These are phyloP conservation scores for Grosmannia huntii DNA, from an alignment of 2,329 filamentous ascomycete genomes.

Conservation along the genomic window DNA sequence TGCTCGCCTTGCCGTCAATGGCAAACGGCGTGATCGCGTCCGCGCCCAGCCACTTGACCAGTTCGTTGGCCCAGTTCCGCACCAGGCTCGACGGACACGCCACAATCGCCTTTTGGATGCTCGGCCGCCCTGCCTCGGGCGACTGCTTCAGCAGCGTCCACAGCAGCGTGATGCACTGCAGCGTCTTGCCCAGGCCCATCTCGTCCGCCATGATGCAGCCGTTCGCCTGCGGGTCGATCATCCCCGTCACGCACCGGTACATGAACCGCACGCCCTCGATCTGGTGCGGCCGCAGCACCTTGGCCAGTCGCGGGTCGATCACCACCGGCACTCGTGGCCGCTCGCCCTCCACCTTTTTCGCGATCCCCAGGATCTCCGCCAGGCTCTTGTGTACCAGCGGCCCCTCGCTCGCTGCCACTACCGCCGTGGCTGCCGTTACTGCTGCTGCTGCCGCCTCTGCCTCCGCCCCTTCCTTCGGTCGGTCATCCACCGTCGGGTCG, in stretches of 20 bases:
- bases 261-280: slow-evolving; percentile 97
- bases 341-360: slow-evolving; percentile 71
- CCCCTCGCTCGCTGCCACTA: slow-evolving; percentile 35
- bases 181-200: slow-evolving; percentile 94
- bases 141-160: slow-evolving; percentile 97
- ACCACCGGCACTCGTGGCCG: slow-evolving; percentile 90
- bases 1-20: slow-evolving; percentile 90
- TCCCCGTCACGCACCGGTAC: slow-evolving; percentile 87
- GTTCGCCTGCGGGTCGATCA: slow-evolving; percentile 86
- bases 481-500: slow-evolving; percentile 87
- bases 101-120: slow-evolving; percentile 93
- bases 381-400: slow-evolving; percentile 89
- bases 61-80: slow-evolving; percentile 94
- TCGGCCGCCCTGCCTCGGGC: slow-evolving; percentile 82
- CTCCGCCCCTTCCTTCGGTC: slow-evolving; percentile 40
- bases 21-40: slow-evolving; percentile 89
- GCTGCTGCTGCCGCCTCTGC: slow-evolving; percentile 21
- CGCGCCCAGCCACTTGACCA: slow-evolving; percentile 90
- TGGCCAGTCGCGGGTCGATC: slow-evolving; percentile 79
- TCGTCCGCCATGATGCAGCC: slow-evolving; percentile 99
- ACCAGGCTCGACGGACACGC: slow-evolving; percentile 94
- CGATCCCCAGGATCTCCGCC: slow-evolving; percentile 86
- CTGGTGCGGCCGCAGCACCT: slow-evolving; percentile 90
- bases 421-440: slow-evolving; percentile 24
- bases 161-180: slow-evolving; percentile 92